Conservation (phyloP, 371 early-diverging fungal genomes). For the Rhizopus microsporus region DNA sequence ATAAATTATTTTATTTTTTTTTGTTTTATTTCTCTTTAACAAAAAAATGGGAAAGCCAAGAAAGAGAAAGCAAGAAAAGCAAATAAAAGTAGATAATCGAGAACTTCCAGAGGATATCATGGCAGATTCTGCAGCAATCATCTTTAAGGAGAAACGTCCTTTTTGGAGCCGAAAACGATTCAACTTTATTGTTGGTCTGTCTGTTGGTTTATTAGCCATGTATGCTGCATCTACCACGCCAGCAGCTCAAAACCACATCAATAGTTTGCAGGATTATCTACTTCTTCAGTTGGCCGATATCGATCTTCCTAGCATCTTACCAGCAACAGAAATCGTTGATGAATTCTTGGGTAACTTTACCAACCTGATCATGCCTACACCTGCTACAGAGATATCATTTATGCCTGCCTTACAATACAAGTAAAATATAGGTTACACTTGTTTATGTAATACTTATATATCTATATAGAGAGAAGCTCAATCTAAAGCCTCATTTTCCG, state of each 20-base stretch:
- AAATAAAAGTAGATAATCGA: not conserved
- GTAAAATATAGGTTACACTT: constrained; percentile 17
- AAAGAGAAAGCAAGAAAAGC: constrained; percentile 5
- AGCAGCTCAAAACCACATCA: constrained; percentile 36
- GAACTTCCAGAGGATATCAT: constrained; percentile 30
- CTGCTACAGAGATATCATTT: constrained; percentile 49
- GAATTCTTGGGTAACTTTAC: constrained; percentile 69
- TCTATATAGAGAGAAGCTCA: constrained; percentile 31
- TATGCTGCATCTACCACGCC: constrained; percentile 43
- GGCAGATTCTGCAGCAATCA: constrained; percentile 15
- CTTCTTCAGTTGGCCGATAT: constrained; percentile 56
- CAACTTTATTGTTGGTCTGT: constrained; percentile 41
- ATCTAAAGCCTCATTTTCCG: constrained; percentile 60
- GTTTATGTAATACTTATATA: not conserved
- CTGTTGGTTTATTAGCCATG: constrained; percentile 28
- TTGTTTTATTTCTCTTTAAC: constrained; percentile 3
- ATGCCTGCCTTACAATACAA: constrained; percentile 50
- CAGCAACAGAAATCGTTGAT: constrained; percentile 69
- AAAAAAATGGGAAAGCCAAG: not conserved
- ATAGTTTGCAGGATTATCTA: constrained; percentile 43
- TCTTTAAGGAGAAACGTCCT: constrained; percentile 5
- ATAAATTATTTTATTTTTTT: constrained; percentile 1
- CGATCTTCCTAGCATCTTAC: constrained; percentile 64
- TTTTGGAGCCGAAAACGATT: constrained; percentile 44
- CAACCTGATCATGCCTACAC: constrained; percentile 52